Conservation (phyloP, 257 asterid genomes). For the Osmanthus fragrans region DNA sequence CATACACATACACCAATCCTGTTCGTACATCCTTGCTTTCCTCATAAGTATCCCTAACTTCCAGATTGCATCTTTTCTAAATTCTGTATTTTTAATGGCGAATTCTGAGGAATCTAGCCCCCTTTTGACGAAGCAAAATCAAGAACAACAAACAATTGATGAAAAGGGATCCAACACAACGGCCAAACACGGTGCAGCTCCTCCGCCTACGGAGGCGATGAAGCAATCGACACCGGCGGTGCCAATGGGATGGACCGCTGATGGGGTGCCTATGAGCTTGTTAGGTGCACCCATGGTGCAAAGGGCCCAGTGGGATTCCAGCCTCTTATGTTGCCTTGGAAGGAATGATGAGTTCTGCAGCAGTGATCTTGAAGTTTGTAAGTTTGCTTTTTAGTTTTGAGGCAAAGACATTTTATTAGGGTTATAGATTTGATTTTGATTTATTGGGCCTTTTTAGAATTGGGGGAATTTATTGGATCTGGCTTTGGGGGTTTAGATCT, state of each 20-base stretch:
- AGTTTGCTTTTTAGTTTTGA: conserved; percentile 26
- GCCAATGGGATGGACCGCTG: not conserved
- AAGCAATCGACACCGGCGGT: not conserved
- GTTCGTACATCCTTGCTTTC: too few relatives aligned
- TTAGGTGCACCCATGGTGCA: not conserved
- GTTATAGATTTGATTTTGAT: not conserved
- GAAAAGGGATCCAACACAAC: conserved; percentile 30
- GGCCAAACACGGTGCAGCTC: not conserved
- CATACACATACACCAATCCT: not conserved
- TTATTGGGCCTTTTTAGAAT: not conserved
- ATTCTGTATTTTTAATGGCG: conserved; percentile 23
- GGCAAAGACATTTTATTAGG: not conserved
- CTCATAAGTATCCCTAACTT: not conserved
- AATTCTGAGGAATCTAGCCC: conserved; percentile 37
- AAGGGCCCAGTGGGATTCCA: conserved; percentile 1
- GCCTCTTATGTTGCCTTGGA: conserved; percentile 59
- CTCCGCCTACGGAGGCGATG: not conserved
- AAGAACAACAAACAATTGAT: conserved; percentile 24
- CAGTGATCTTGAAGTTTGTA: conserved; percentile 72
- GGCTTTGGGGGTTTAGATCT: not conserved
- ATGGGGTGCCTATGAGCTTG: not conserved
- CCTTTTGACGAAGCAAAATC: conserved; percentile 34
- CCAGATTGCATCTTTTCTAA: not conserved
- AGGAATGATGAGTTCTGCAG: conserved; percentile 56
- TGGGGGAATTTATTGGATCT: not conserved